phyloP scores from a whole-genome alignment of 495 filamentous ascomycete species.

The Talaromyces adpressus region DNA sequence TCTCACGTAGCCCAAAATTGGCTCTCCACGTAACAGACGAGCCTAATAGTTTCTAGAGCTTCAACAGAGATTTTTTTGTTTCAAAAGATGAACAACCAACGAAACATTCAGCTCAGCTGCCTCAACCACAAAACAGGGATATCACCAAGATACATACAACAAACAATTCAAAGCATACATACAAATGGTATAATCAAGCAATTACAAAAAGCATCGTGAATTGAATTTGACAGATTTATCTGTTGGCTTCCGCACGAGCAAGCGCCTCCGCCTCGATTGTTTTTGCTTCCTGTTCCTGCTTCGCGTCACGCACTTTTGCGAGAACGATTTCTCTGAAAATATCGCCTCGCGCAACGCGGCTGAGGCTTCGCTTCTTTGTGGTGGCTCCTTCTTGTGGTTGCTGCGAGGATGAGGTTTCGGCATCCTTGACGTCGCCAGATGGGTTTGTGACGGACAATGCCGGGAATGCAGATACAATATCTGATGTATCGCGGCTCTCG shows the following conservation, averaged over 20 bases:
- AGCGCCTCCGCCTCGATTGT: slow-evolving; percentile 52
- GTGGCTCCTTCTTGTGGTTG: slow-evolving; percentile 13
- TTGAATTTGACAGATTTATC: slow-evolving; percentile 12
- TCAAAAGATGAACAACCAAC: background rate
- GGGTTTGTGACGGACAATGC: slow-evolving; percentile 12
- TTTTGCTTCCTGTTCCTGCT: slow-evolving; percentile 71
- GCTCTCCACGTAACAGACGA: background rate
- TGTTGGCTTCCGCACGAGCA: slow-evolving; percentile 27
- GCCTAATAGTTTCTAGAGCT: too few relatives aligned
- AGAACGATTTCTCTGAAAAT: slow-evolving; percentile 98
- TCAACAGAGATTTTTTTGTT: too few relatives aligned
- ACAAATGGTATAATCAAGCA: background rate
- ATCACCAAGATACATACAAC: slow-evolving; percentile 5
- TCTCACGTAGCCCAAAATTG: background rate
- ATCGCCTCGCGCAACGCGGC: slow-evolving; percentile 72
- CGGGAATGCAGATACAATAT: slow-evolving; percentile 11
- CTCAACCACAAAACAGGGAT: slow-evolving; percentile 3
- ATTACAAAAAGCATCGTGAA: background rate
- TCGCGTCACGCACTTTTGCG: slow-evolving; percentile 91
- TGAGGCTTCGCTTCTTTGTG: slow-evolving; percentile 59
- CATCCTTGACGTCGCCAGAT: slow-evolving; percentile 12
- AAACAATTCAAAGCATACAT: background rate
- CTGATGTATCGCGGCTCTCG: background rate
- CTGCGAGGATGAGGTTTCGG: slow-evolving; percentile 8
- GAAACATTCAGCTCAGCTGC: background rate